These are phyloP conservation scores for Fusarium bulbicola DNA, from an alignment of 2,329 filamentous ascomycete genomes.

Conservation along the genomic window DNA sequence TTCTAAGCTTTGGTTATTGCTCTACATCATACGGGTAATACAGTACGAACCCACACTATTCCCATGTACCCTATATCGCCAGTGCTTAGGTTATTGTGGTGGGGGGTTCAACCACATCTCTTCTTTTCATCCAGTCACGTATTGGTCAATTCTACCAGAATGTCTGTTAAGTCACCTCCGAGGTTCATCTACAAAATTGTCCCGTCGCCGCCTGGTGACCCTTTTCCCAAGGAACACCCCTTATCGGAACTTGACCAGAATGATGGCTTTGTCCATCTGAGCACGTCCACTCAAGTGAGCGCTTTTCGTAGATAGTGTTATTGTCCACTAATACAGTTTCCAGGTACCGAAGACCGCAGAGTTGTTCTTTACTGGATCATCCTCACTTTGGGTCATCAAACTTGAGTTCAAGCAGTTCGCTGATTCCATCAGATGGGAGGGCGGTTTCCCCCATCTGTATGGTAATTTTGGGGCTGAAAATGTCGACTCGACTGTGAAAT, in stretches of 20 bases:
- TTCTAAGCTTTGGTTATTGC: background rate
- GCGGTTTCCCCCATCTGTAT: conserved; percentile 67
- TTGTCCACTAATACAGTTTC: background rate
- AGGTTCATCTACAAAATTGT: conserved; percentile 69
- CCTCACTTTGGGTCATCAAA: conserved; percentile 62
- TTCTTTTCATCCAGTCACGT: background rate
- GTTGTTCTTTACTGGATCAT: conserved; percentile 53
- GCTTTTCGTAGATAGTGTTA: background rate
- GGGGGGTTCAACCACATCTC: conserved; percentile 1
- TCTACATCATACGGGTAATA: accelerated
- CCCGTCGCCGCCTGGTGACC: conserved; percentile 59
- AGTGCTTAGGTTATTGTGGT: background rate
- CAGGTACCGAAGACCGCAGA: conserved; percentile 57
- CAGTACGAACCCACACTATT: conserved; percentile 20
- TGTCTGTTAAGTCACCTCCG: conserved; percentile 48
- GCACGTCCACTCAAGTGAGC: conserved; percentile 62
- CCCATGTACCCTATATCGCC: conserved; percentile 11
- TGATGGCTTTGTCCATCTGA: conserved; percentile 71
- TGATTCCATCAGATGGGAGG: conserved; percentile 63
- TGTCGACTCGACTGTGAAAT: conserved; percentile 57
- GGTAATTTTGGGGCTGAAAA: conserved; percentile 64
- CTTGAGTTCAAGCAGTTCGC: conserved; percentile 58
- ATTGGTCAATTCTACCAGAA: conserved; percentile 18
- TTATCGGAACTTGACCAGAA: conserved; percentile 67
- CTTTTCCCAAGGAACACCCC: conserved; percentile 63